Base-by-base conservation (phyloP, 805 yeast genomes). In the Candida anglica region DNA sequence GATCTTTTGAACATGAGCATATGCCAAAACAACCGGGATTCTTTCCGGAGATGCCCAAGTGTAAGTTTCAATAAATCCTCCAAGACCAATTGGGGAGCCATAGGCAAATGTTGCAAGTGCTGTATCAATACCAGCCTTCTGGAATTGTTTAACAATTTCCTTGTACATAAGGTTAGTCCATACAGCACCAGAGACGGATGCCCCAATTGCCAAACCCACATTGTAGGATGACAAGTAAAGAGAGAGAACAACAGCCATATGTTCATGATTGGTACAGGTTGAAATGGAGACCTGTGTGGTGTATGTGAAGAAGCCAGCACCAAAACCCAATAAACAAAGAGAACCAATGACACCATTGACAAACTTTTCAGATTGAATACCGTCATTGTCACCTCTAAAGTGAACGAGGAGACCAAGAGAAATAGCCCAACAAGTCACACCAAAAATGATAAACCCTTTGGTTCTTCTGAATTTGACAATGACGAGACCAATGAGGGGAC, bases 41-140 rank as follows among this genome's bases (percentile, higher is more conserved):
- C 87, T 72, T 38, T 69, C 74, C 13, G 79, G 73, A 0, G 82
- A 62, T 2, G 75, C 85, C 81, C 82, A 77, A 1, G 75, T 51
- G 47, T 77, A 66, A 0, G 47, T 46, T 3, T 47, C 33, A 29
- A 73, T 61, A 41, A 74, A 77, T n/a, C n/a, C n/a, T n/a, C n/a
- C n/a, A n/a, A n/a, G n/a, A 0, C 65, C 52, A 41, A 68, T 65
- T 13, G 86, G 86, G 5, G 65, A 49, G 2, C 59, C 62, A 46
- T 78, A 79, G 10, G 78, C 81, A 2, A 35, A 40, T 0, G 56
- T 42, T 6, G 77, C 76, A 13, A 70, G 40, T 0, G 66, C 53
- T 1, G 56, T 45, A 36, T 71, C 63, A 6, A 27, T 38, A 29
- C 45, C 45, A 3, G 19, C 17, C 15, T 5, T 13, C 4, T 9